Conservation (phyloP, 805 yeast genomes). For the Ogataea degrootiae region DNA sequence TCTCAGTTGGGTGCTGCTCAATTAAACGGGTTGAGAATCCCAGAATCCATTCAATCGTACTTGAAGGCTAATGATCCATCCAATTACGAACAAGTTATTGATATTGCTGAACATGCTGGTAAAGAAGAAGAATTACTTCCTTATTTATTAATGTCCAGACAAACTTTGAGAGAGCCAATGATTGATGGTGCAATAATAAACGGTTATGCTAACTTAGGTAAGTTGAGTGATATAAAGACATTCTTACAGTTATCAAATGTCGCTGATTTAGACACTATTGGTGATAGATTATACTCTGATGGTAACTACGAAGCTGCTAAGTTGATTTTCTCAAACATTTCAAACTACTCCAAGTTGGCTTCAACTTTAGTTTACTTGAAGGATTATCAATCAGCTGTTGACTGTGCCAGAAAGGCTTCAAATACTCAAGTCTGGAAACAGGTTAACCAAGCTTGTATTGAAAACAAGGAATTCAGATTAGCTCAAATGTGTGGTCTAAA, state of each 20-base stretch:
- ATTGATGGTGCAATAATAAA: conserved; percentile 90
- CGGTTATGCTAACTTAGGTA: conserved; percentile 76
- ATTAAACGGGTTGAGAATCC: conserved; percentile 84
- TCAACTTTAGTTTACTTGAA: conserved; percentile 90
- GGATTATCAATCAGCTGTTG: conserved; percentile 96
- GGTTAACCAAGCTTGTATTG: conserved; percentile 95
- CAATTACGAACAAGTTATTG: conserved; percentile 87
- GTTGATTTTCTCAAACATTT: conserved; percentile 74
- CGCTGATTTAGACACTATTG: conserved; percentile 87
- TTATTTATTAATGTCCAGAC: conserved; percentile 87
- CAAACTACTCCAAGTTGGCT: conserved; percentile 94
- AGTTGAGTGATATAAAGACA: conserved; percentile 74
- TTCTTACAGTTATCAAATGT: conserved; percentile 84
- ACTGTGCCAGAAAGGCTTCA: conserved; percentile 97
- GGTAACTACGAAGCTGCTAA: conserved; percentile 91
- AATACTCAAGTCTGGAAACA: conserved; percentile 94
- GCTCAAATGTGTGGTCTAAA: conserved; percentile 99
- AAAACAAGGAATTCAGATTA: conserved; percentile 87
- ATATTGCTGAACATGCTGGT: conserved; percentile 92
- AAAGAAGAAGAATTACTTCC: conserved; percentile 90
- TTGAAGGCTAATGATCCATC: conserved; percentile 88
- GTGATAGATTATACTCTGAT: conserved; percentile 81
- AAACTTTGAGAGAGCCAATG: conserved; percentile 81
- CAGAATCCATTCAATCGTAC: conserved; percentile 89
- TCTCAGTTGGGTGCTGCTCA: conserved; percentile 94